Base-by-base conservation (phyloP, 169 alveolate genomes). In the Neospora caninum region DNA sequence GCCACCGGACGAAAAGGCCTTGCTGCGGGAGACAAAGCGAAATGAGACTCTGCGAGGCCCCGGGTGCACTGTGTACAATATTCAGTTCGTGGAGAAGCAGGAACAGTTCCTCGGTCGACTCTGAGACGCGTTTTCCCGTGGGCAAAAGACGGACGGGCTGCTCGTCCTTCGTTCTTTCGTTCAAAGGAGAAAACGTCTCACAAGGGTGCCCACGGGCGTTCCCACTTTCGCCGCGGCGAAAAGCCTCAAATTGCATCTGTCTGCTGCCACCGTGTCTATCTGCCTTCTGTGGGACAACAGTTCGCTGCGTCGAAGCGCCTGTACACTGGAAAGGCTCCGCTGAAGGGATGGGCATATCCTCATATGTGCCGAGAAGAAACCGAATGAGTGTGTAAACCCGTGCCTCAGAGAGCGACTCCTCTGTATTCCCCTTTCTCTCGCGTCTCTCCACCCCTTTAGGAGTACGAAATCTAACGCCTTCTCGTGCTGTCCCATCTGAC, bases 1-100 rank as follows among this genome's bases (percentile, higher is more conserved):
- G 89, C 89, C 89, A 82, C 43, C 89, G 58, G 41, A 82, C 89
- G 31, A 82, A 49, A 31, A 82, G 36, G 34, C 89, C 89, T 41
- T 82, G 89, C 89, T 82, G 89, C 89, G 89, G 69, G 22, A 82
- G 20, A 25, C 67, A 38, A 22, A 82, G 89, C n/a, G 89, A 36
- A 13, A 82, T 0, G 13, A 18, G 10, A 25, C 41, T 22, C n/a
- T 18, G 34, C 4, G 58, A 49, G 58, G 58, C 58, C 22, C 67
- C 89, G 4, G 64, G 41, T 1, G 41, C 67, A 82, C 89, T 82
- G 53, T 31, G 67, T 36, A 43, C 39, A 10, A 82, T 4, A 41
- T 38, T 38, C 41, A 82, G 69, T 27, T 82, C 89, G 64, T 82
- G 67, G 25, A 82, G 89, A 1, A 82, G 89, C 22, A 82, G 64